Evolutionary conservation across 176 grass and related monocot genomes (phyloP).

Genomic region (Oryza longistaminata): DNA sequence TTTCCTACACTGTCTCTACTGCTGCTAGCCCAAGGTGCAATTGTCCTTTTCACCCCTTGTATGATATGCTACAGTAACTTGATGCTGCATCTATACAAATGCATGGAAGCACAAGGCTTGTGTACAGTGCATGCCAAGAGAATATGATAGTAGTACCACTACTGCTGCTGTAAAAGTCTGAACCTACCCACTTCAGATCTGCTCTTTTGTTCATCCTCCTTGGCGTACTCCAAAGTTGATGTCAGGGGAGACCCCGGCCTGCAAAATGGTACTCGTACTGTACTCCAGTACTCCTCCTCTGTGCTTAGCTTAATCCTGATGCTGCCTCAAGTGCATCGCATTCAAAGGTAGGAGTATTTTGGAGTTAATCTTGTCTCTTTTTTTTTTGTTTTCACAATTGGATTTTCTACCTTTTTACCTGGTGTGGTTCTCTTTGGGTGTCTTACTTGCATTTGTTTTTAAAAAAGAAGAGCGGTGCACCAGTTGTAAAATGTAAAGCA

Average conservation of each 20-base stretch:
- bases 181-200: constrained; percentile 28
- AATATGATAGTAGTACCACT: constrained; percentile 34
- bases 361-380: background rate
- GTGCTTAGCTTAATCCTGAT: background rate
- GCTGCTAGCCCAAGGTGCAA: background rate
- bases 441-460: too few species aligned
- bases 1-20: constrained; percentile 20
- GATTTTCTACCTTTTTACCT: background rate
- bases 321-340: background rate
- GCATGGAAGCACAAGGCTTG: background rate
- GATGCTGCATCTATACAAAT: background rate
- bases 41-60: constrained; percentile 5
- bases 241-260: background rate
- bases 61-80: constrained; percentile 13
- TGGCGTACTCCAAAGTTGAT: background rate
- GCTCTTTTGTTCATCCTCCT: background rate
- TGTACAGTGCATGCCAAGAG: background rate
- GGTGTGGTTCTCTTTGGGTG: background rate
- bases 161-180: background rate
- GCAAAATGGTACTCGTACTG: background rate
- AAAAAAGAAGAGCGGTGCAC: too few species aligned
- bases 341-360: background rate
- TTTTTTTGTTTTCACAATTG: background rate
- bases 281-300: background rate
- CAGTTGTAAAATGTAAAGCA: too few species aligned